These are phyloP conservation scores for Verbascum thapsus DNA, from an alignment of 257 asterid genomes.

Conservation along the genomic window DNA sequence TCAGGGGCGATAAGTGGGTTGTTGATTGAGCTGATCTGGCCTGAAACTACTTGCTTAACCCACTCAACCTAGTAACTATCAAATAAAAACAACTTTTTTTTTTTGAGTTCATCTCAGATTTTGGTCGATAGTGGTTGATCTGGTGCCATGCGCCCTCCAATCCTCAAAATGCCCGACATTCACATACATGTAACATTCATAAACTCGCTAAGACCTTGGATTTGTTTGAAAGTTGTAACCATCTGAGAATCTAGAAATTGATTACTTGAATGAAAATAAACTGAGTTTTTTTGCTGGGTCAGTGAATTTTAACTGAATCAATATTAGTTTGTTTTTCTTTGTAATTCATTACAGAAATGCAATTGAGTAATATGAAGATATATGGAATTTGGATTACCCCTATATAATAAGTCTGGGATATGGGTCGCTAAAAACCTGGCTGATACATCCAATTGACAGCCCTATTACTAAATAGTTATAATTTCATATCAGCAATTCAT, in stretches of 20 bases:
- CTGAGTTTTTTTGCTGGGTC: too few relatives aligned
- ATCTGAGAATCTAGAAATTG: slow-evolving; percentile 1
- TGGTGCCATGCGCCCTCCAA: not conserved
- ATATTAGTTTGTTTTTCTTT: not conserved
- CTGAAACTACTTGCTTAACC: slow-evolving; percentile 4
- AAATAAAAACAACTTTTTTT: not conserved
- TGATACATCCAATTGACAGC: slow-evolving; percentile 1
- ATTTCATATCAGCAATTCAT: not conserved
- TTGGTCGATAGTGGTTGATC: not conserved
- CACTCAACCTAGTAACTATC: not conserved
- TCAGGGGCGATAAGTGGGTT: slow-evolving; percentile 14
- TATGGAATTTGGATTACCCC: too few relatives aligned
- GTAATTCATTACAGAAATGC: not conserved
- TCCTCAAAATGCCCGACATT: not conserved
- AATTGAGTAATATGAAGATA: too few relatives aligned
- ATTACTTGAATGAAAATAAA: not conserved
- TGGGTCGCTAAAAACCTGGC: slow-evolving; percentile 6
- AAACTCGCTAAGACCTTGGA: not conserved
- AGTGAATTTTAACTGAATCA: not conserved
- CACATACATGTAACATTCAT: not conserved
- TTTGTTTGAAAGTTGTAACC: slow-evolving; percentile 10
- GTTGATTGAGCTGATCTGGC: not conserved
- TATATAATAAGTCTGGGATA: too few relatives aligned
- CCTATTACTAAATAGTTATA: not conserved
- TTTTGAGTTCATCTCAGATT: not conserved